Percentiles rank a stretch among this genome's conserved stretches.
phyloP scores from a whole-genome alignment of 2,329 filamentous ascomycete genomes.

The Fusarium staphyleae region DNA sequence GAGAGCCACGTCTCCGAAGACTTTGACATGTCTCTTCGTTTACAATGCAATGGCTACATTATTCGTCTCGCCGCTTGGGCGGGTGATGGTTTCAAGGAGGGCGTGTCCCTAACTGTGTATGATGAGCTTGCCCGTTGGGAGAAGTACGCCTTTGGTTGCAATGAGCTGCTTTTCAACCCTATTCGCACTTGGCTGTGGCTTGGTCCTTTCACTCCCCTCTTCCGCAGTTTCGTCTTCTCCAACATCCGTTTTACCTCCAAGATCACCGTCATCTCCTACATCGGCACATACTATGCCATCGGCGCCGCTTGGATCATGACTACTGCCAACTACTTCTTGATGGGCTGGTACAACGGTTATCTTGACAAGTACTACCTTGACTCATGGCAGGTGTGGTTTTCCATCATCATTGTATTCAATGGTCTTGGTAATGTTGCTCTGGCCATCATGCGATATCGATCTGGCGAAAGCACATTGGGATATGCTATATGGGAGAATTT shows the following conservation, averaged over 20 bases:
- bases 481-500: conserved; percentile 68
- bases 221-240: conserved; percentile 75
- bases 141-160: conserved; percentile 86
- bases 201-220: conserved; percentile 81
- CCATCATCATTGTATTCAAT: conserved; percentile 80
- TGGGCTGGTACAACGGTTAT: conserved; percentile 78
- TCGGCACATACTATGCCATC: conserved; percentile 82
- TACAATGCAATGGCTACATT: conserved; percentile 75
- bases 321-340: conserved; percentile 75
- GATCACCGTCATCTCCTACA: conserved; percentile 77
- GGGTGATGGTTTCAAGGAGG: conserved; percentile 81
- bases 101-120: conserved; percentile 83
- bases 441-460: conserved; percentile 75
- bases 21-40: conserved; percentile 81
- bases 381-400: conserved; percentile 81
- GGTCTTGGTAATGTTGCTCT: conserved; percentile 76
- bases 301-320: conserved; percentile 79
- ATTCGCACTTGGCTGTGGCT: conserved; percentile 74
- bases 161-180: conserved; percentile 82
- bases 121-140: conserved; percentile 87
- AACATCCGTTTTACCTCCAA: conserved; percentile 79
- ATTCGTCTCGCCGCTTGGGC: conserved; percentile 77
- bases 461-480: conserved; percentile 68
- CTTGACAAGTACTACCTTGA: conserved; percentile 83
- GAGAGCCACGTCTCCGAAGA: conserved; percentile 82